Base-by-base conservation (phyloP, 2,329 filamentous ascomycete genomes). In the Apiospora kogelbergensis region DNA sequence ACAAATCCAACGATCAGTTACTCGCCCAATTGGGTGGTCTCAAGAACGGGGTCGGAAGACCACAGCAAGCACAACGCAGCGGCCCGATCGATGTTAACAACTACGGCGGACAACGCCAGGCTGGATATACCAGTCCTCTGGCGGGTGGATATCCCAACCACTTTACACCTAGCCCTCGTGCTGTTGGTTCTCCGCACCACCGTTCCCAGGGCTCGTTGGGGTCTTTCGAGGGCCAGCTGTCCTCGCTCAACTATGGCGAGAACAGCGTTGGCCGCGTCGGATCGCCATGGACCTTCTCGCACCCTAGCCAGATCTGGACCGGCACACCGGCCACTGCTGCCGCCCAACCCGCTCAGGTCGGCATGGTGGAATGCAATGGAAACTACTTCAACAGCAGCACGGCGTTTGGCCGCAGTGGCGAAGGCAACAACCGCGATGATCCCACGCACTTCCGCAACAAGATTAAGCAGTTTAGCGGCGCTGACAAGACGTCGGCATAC, bases 231-330 rank as follows among this genome's bases (percentile, higher is more conserved):
- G 65, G 45, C 6, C 65, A 66, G 65, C 22, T 66, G n/a, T 66
- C 65, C 6, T 66, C 65, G 17, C 26, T 66, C 15, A 37, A 66
- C 65, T 40, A 66, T 11, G 26, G 42, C 17, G 44, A 48, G 42
- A 48, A 66, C 33, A 46, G 65, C 20, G 33, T 65, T 65, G 41
- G 44, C n/a, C 44, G 42, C 30, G 7, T 9, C 22, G 42, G 26
- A 9, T 66, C 65, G 42, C 65, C 65, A 30, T 53, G 42, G 20
- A 65, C 42, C 46, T 67, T 63, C 53, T 67, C 69, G 46, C 6
- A 63, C 42, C 33, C 67, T 66, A 67, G 68, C 41, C 87, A 84
- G 71, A 72, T 88, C 26, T 86, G 85, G 68, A 82, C 81, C 48
- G 83, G 85, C 42, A 85, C 84, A 6, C 84, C 84, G 22, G 70